phyloP scores from a whole-genome alignment of 768 basidiomycete genomes.

The Pleurotus platypus region DNA sequence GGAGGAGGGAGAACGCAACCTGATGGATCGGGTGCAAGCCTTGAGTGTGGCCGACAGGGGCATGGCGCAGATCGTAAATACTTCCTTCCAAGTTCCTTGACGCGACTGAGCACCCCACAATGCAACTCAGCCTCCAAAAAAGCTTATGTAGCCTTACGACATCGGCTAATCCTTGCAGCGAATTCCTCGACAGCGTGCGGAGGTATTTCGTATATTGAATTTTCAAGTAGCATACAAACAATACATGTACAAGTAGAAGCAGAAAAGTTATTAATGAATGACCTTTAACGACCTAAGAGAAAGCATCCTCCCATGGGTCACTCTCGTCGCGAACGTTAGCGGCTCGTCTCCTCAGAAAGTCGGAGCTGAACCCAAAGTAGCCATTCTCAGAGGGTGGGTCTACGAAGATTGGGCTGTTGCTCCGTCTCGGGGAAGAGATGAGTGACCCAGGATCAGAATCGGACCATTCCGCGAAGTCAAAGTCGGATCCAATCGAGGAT shows the following conservation, averaged over 20 bases:
- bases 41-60: too few species aligned
- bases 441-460: slow-evolving; percentile 13
- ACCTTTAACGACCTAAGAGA: not conserved
- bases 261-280: not conserved
- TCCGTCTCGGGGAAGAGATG: slow-evolving; percentile 13
- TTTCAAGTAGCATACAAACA: not conserved
- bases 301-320: not conserved
- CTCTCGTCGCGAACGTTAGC: not conserved
- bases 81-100: too few species aligned
- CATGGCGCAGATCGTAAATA: too few species aligned
- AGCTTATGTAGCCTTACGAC: too few species aligned
- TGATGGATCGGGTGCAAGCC: too few species aligned
- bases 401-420: slow-evolving; percentile 17
- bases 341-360: slow-evolving; percentile 22
- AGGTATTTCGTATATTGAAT: too few species aligned
- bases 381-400: slow-evolving; percentile 27
- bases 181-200: too few species aligned
- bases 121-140: too few species aligned
- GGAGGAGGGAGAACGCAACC: too few species aligned
- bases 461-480: slow-evolving; percentile 5
- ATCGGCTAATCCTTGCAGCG: too few species aligned
- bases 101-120: too few species aligned
- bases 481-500: not conserved
- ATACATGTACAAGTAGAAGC: not conserved
- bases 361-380: slow-evolving; percentile 39